These are phyloP conservation scores for Elsinoe arachidis DNA, from an alignment of 2,329 filamentous ascomycete genomes.

Conservation along the genomic window DNA sequence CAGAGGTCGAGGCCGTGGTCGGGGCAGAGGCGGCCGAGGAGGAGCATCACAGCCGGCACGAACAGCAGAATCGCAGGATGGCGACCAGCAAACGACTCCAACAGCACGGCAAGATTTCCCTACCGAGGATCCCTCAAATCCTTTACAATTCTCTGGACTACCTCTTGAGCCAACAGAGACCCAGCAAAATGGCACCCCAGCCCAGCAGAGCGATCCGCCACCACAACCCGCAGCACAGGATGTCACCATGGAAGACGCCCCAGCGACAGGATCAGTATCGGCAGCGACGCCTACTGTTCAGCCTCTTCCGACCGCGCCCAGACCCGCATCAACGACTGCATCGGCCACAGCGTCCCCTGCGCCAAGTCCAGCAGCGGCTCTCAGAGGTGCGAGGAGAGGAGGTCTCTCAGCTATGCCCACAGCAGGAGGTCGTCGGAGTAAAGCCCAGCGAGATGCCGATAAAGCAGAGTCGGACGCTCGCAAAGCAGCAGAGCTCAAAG, in stretches of 20 bases:
- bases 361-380: conserved; percentile 5
- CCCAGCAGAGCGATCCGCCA: not conserved
- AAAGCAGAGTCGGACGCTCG: conserved; percentile 25
- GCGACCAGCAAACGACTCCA: not conserved
- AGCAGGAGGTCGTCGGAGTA: conserved; percentile 37
- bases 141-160: not conserved
- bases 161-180: not conserved
- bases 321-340: not conserved
- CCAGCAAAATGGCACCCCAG: not conserved
- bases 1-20: conserved; percentile 13
- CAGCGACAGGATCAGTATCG: not conserved
- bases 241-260: conserved; percentile 1
- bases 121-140: not conserved
- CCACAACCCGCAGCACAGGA: not conserved
- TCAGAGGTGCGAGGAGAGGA: conserved; percentile 16
- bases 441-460: conserved; percentile 35
- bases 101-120: not conserved
- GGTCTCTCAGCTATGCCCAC: conserved; percentile 28
- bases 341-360: conserved; percentile 3
- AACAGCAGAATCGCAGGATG: not conserved
- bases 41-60: not conserved
- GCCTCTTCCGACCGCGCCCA: not conserved
- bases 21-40: conserved; percentile 13
- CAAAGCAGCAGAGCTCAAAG: conserved; percentile 20
- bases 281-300: not conserved